Base-by-base conservation (phyloP, 805 yeast genomes). In the Teunomyces cretensis region DNA sequence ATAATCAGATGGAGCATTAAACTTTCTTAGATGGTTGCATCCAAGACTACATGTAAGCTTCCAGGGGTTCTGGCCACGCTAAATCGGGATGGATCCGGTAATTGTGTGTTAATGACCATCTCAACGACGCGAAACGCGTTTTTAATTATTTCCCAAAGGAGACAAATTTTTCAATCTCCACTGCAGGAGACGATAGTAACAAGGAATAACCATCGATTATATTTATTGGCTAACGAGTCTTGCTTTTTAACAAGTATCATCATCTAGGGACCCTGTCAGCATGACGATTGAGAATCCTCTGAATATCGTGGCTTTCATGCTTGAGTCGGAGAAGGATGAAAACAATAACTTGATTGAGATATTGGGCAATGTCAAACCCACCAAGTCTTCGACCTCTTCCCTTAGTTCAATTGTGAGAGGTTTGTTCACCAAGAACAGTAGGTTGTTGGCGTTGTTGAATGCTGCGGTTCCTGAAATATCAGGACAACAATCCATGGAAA, bases 331-430 rank as follows among this genome's bases (percentile, higher is more conserved):
- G 50, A 57, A 51, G 31, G 52, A 43, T 31, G 68, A 68, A 44
- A 67, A 66, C 50, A 63, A 65, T 43, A 58, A 56, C 48, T 62
- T 71, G 44, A 64, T 69, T 28, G 66, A 64, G 41, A 60, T 71
- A 32, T 53, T 71, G 39, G 70, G 67, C 7, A 41, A 57, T 15
- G 55, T 67, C 36, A 65, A 62, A 38, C 72, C 74, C 19, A 44
- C 64, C 22, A 58, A 56, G 38, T 49, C 59, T 11, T 42, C 63
- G 13, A 53, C 48, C 8, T 48, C 58, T 26, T 58, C 66, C 33
- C 39, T 68, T 9, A 58, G 68, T 3, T 55, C 74, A 11, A 50
- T 71, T 14, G 60, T 66, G 5, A 54, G 77, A 38, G 77, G 76
- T 1, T 54, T 71, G 32, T 65, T 65, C 54, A 72, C 77, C 30